Percentiles rank a stretch among this genome's conserved stretches.
Evolutionary conservation across 1,139 yeast genomes (phyloP).

Genomic region (Saccharomyces hybrid): DNA sequence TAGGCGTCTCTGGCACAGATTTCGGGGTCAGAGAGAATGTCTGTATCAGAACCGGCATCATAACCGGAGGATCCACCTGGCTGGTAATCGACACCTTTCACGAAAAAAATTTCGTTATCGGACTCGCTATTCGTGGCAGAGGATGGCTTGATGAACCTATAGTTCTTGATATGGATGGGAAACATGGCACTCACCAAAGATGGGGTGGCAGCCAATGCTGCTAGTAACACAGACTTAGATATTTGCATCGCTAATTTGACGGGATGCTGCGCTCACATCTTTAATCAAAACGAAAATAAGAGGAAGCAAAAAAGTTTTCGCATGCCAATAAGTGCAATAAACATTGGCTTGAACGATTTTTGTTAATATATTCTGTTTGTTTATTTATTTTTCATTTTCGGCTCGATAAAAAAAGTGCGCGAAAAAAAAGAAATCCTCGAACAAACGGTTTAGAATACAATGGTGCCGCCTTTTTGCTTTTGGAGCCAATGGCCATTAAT

Average conservation of each 20-base stretch:
- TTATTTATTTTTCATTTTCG: background rate
- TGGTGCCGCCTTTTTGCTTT: background rate
- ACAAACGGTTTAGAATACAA: background rate
- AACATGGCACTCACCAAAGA: slow-evolving; percentile 35
- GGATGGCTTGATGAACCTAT: slow-evolving; percentile 43
- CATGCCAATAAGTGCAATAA: too few relatives aligned
- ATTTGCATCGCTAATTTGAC: background rate
- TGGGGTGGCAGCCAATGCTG: slow-evolving; percentile 12
- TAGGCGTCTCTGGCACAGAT: slow-evolving; percentile 76
- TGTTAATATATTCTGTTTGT: background rate
- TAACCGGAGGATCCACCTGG: slow-evolving; percentile 67
- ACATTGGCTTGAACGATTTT: too few relatives aligned
- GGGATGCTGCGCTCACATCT: background rate
- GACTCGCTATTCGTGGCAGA: slow-evolving; percentile 29
- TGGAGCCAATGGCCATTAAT: background rate
- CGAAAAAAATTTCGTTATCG: slow-evolving; percentile 43
- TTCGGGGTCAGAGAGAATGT: slow-evolving; percentile 67
- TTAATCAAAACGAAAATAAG: background rate
- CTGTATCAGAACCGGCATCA: slow-evolving; percentile 36
- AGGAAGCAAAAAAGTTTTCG: background rate
- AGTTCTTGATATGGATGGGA: slow-evolving; percentile 41
- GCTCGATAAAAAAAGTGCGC: background rate
- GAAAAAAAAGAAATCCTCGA: background rate
- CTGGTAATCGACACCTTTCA: slow-evolving; percentile 62
- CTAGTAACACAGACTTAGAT: background rate